Conservation (phyloP, 352 stramenopile species). For the Phytophthora constricta region DNA sequence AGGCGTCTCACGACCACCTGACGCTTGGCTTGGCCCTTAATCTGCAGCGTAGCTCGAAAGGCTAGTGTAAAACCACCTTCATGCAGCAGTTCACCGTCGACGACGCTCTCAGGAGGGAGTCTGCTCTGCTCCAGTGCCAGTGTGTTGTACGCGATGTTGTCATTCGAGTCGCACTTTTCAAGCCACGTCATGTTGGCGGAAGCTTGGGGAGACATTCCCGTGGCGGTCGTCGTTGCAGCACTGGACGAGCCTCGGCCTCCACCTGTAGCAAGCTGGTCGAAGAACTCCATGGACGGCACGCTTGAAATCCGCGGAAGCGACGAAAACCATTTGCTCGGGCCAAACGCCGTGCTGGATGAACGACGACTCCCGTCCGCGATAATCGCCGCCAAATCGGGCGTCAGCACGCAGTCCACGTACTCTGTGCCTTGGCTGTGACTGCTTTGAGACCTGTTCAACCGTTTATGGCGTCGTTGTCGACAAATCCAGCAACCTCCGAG, state of each 20-base stretch:
- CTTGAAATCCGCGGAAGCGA: conserved; percentile 39
- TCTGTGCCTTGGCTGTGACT: conserved; percentile 37
- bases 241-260: conserved; percentile 20
- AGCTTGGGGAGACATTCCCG: conserved; percentile 12
- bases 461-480: conserved; percentile 20
- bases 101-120: conserved; percentile 30
- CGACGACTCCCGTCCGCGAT: conserved; percentile 27
- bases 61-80: conserved; percentile 40
- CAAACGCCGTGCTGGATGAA: conserved; percentile 12
- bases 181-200: conserved; percentile 10
- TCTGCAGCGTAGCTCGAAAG: conserved; percentile 34
- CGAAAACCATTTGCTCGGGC: conserved; percentile 31
- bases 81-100: conserved; percentile 34
- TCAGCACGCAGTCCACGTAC: conserved; percentile 43
- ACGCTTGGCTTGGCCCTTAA: conserved; percentile 30
- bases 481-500: conserved; percentile 29
- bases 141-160: conserved; percentile 18
- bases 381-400: conserved; percentile 39
- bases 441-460: conserved; percentile 7
- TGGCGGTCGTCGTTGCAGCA: conserved; percentile 25
- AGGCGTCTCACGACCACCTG: conserved; percentile 37
- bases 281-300: conserved; percentile 39
- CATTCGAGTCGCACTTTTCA: conserved; percentile 28
- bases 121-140: conserved; percentile 38
- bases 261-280: conserved; percentile 24